Evolutionary conservation across 1,139 yeast species (phyloP).

Genomic region (Hemisphaericaspora subhashii): DNA sequence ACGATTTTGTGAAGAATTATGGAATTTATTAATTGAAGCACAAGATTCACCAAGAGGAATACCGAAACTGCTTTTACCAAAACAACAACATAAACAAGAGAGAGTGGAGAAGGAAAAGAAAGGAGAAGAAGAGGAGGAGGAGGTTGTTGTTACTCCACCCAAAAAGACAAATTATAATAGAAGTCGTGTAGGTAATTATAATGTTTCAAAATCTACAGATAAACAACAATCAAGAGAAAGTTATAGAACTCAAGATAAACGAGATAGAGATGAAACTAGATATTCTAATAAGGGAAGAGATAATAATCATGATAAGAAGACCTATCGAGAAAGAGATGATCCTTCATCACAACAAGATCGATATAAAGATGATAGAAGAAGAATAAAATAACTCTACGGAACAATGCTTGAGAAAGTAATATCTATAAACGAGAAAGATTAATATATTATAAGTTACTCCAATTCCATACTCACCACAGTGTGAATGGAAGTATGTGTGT

Average conservation of each 20-base stretch:
- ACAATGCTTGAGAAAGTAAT: not conserved
- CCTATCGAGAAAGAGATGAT: constrained; percentile 1
- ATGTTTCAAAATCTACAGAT: constrained; percentile 13
- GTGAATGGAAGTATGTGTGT: no score
- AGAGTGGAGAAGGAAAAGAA: constrained; percentile 4
- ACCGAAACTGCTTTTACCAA: constrained; percentile 30
- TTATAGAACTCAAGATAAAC: constrained; percentile 4
- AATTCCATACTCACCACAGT: no score
- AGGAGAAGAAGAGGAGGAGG: constrained; percentile 1
- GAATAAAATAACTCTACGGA: not conserved
- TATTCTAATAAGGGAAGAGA: constrained; percentile 7
- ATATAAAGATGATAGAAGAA: constrained; percentile 5
- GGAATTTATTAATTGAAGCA: constrained; percentile 42
- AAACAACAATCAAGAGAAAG: constrained; percentile 4
- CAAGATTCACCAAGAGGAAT: constrained; percentile 42
- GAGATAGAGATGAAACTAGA: constrained; percentile 11
- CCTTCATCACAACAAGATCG: not conserved
- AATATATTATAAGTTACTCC: no score
- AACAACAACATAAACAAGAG: constrained; percentile 10
- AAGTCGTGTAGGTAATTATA: constrained; percentile 14
- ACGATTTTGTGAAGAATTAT: constrained; percentile 36
- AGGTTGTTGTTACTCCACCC: constrained; percentile 2
- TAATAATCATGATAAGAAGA: not conserved
- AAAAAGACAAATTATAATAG: constrained; percentile 28
- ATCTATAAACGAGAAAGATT: not conserved